Conservation (phyloP, 2,329 filamentous ascomycete genomes). For the Talaromyces sp. region DNA sequence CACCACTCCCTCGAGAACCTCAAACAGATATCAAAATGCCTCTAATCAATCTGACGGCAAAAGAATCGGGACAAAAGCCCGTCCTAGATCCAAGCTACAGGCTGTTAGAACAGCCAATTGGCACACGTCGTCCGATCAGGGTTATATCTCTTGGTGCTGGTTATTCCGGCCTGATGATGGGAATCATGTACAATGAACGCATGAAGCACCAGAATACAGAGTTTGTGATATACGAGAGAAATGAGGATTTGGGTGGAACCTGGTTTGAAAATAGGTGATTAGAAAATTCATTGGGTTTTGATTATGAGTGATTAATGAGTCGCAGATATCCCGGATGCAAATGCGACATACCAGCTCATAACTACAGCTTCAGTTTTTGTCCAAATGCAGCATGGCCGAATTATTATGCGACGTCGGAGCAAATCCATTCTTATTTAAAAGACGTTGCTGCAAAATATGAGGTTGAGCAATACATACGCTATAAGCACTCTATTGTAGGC, state of each 20-base stretch:
- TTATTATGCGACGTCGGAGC: background rate
- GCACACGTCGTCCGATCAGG: background rate
- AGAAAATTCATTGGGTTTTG: too few species aligned
- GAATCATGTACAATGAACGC: background rate
- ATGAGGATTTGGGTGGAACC: background rate
- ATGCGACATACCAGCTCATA: constrained; percentile 13
- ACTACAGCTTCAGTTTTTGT: constrained; percentile 1
- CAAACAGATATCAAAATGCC: background rate
- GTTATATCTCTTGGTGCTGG: background rate
- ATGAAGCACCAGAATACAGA: background rate
- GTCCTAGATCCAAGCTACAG: background rate
- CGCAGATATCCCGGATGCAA: constrained; percentile 10
- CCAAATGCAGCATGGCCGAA: constrained; percentile 19
- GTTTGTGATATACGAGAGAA: background rate
- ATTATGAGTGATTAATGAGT: background rate
- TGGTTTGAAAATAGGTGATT: constrained; percentile 3
- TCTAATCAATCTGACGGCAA: background rate
- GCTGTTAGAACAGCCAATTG: background rate
- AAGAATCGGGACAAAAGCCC: background rate
- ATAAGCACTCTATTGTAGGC: constrained; percentile 25
- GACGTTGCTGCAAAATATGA: constrained; percentile 24
- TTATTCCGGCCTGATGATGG: background rate
- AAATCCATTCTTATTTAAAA: constrained; percentile 14
- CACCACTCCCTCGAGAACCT: background rate
- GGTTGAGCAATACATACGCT: constrained; percentile 27